Evolutionary conservation across 2,329 filamentous ascomycete genomes (phyloP).

Genomic region (Coniochaeta hoffmannii): DNA sequence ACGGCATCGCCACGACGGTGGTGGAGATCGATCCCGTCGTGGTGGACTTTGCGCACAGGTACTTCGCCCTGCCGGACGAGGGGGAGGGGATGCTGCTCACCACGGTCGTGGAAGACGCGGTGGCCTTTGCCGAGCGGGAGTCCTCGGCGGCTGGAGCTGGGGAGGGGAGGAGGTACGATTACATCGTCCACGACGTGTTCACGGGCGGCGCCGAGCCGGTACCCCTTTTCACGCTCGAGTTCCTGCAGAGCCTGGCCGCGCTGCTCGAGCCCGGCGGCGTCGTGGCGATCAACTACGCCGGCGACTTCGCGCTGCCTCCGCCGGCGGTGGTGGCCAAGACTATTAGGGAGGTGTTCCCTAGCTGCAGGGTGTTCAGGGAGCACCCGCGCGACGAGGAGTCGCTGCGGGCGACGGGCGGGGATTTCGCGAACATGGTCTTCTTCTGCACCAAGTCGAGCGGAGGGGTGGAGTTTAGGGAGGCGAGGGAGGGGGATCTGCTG

Average conservation of each 20-base stretch:
- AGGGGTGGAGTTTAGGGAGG: constrained; percentile 57
- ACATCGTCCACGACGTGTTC: constrained; percentile 96
- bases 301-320: constrained; percentile 71
- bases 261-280: constrained; percentile 73
- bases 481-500: constrained; percentile 59
- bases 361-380: constrained; percentile 87
- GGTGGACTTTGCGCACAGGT: constrained; percentile 71
- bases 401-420: constrained; percentile 41
- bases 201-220: constrained; percentile 92
- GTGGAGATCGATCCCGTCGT: constrained; percentile 93
- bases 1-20: constrained; percentile 87
- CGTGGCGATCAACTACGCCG: constrained; percentile 94
- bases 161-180: constrained; percentile 58
- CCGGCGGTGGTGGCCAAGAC: constrained; percentile 76
- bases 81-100: constrained; percentile 43
- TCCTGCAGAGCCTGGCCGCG: constrained; percentile 61
- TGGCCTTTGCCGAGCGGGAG: constrained; percentile 52
- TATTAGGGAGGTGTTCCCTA: constrained; percentile 74
- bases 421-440: constrained; percentile 95
- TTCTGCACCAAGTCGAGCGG: constrained; percentile 68
- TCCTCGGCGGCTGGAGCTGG: constrained; percentile 13
- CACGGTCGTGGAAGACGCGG: constrained; percentile 75
- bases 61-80: constrained; percentile 72
- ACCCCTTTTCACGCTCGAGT: constrained; percentile 79
- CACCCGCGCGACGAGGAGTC: constrained; percentile 42